Evolutionary conservation across 257 asterid species (phyloP).

Genomic region (Lantana camara): DNA sequence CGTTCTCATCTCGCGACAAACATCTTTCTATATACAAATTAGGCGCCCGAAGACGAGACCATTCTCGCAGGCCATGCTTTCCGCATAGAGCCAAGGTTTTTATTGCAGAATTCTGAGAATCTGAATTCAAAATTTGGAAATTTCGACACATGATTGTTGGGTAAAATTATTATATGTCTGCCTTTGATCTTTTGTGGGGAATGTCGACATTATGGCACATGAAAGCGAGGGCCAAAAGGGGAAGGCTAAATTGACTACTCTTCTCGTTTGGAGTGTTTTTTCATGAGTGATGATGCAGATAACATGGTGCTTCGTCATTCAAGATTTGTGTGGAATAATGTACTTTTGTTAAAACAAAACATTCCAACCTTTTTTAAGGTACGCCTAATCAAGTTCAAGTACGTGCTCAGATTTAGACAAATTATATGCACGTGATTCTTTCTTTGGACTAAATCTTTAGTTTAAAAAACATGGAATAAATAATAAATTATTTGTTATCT

Average conservation of each 20-base stretch:
- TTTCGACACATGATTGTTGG: constrained; percentile 8
- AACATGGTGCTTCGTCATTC: no score
- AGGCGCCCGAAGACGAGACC: background rate
- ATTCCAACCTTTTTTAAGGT: background rate
- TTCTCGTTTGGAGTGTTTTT: background rate
- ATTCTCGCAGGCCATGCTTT: background rate
- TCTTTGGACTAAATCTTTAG: background rate
- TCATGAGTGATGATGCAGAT: no score
- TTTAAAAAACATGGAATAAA: no score
- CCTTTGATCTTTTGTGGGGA: background rate
- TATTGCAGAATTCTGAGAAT: background rate
- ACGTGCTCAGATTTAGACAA: background rate
- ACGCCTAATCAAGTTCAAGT: no score
- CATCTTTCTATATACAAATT: background rate
- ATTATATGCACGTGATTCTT: background rate
- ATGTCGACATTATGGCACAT: constrained; percentile 27
- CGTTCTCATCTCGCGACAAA: constrained; percentile 26
- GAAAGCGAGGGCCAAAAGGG: background rate
- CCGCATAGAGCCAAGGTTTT: constrained; percentile 1
- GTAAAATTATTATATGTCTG: background rate
- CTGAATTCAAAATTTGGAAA: constrained; percentile 5
- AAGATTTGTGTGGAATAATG: background rate
- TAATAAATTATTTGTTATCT: no score
- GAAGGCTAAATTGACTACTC: background rate
- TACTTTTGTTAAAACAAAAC: background rate